phyloP scores from a whole-genome alignment of 441 rosid species.

The Francoa sonchifolia region DNA sequence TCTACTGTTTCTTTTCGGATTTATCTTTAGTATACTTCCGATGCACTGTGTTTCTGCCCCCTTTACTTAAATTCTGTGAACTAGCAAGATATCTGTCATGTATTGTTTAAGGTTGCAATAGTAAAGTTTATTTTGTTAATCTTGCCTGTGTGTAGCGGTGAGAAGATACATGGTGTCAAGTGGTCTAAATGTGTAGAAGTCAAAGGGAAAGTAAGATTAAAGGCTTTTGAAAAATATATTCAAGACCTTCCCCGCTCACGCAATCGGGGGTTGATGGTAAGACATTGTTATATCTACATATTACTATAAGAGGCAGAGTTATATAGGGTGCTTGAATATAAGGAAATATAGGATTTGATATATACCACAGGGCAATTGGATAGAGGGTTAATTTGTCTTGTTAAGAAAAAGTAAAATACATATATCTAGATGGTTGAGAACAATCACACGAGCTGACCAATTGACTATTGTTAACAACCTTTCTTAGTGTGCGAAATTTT shows the following conservation, averaged over 20 bases:
- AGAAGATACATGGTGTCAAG: constrained; percentile 22
- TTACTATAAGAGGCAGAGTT: constrained; percentile 5
- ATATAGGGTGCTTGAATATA: no score
- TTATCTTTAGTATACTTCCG: neutral
- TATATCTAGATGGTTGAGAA: constrained; percentile 1
- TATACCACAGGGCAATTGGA: neutral
- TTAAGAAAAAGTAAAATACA: neutral
- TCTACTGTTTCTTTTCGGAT: constrained; percentile 1
- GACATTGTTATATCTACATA: constrained; percentile 4
- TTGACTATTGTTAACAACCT: neutral
- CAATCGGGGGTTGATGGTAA: constrained; percentile 27
- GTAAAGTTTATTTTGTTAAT: constrained; percentile 5
- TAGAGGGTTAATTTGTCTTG: neutral
- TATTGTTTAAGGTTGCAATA: neutral
- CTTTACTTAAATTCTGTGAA: no score
- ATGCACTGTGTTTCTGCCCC: no score
- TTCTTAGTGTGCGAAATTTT: neutral
- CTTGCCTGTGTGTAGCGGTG: constrained; percentile 20
- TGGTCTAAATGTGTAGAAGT: constrained; percentile 25
- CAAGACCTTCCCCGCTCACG: constrained; percentile 28
- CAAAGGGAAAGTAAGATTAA: constrained; percentile 27
- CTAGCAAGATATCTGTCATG: neutral
- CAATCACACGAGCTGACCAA: neutral
- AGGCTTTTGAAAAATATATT: constrained; percentile 28
- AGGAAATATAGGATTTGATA: no score